Evolutionary conservation across 768 basidiomycete species (phyloP).

Genomic region (Auricularia heimuer): DNA sequence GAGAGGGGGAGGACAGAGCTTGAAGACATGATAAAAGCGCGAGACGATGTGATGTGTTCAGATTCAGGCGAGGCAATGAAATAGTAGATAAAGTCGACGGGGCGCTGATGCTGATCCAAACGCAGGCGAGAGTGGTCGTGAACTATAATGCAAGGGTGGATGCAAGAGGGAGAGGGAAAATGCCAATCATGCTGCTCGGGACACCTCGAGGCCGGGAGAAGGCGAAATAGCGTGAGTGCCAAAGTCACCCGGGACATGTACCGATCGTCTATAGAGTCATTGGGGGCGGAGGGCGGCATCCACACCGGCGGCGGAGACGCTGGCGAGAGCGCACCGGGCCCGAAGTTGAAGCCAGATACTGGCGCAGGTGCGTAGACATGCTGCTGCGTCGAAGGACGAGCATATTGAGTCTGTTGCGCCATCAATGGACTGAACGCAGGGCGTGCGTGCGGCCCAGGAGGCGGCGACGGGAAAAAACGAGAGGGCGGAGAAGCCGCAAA

Average conservation of each 20-base stretch:
- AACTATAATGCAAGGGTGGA: neutral
- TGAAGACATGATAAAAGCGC: neutral
- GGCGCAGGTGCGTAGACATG: neutral
- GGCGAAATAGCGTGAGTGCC: neutral
- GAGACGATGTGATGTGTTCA: neutral
- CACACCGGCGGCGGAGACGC: neutral
- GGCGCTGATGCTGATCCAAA: neutral
- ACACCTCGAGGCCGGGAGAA: neutral
- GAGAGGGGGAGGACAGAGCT: neutral
- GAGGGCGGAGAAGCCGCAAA: neutral
- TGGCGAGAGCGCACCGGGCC: neutral
- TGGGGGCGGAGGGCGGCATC: neutral
- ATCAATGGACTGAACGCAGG: neutral
- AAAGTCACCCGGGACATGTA: neutral
- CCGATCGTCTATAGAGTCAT: neutral
- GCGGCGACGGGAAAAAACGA: neutral
- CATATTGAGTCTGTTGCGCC: neutral
- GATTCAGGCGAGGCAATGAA: neutral
- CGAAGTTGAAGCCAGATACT: neutral
- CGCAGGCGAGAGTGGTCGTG: neutral
- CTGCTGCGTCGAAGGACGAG: neutral
- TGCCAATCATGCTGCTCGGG: neutral
- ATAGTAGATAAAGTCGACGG: neutral
- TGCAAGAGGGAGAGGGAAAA: neutral
- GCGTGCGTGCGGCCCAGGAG: neutral